These are phyloP conservation scores for Aureobasidium mangrovei DNA, from an alignment of 2,329 filamentous ascomycete species.

Conservation along the genomic window DNA sequence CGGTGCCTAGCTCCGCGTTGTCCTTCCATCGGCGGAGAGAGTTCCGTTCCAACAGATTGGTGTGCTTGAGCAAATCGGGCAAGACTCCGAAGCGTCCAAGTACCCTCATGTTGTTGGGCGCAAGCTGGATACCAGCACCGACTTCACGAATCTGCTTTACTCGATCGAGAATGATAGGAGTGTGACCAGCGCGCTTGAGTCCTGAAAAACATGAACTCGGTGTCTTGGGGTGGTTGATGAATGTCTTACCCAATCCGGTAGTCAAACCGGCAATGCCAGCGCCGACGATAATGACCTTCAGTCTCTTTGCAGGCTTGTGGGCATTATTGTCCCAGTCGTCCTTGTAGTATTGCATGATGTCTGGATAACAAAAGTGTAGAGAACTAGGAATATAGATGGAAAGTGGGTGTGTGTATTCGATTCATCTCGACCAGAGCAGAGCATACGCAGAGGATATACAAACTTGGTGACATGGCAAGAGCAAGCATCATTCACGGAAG, in stretches of 20 bases:
- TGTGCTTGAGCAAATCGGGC: slow-evolving; percentile 29
- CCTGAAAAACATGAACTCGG: slow-evolving; percentile 15
- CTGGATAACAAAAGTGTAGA: not conserved
- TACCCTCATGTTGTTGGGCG: slow-evolving; percentile 39
- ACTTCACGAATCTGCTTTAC: slow-evolving; percentile 39
- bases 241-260: slow-evolving; percentile 30
- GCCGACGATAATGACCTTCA: slow-evolving; percentile 43
- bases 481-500: no score
- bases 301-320: slow-evolving; percentile 9
- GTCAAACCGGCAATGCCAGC: slow-evolving; percentile 47
- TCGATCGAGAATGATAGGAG: slow-evolving; percentile 39
- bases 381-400: not conserved
- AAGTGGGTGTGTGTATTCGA: not conserved
- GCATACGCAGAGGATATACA: no score
- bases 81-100: slow-evolving; percentile 41
- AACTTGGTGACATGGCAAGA: no score
- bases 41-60: slow-evolving; percentile 28
- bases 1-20: slow-evolving; percentile 14
- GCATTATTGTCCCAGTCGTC: slow-evolving; percentile 3
- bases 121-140: slow-evolving; percentile 43
- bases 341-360: slow-evolving; percentile 12
- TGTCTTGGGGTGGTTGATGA: not conserved
- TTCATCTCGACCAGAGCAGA: no score
- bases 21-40: slow-evolving; percentile 16
- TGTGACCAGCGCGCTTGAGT: slow-evolving; percentile 36